Evolutionary conservation across 306 rosid species (phyloP).

Genomic region (Vicia villosa): DNA sequence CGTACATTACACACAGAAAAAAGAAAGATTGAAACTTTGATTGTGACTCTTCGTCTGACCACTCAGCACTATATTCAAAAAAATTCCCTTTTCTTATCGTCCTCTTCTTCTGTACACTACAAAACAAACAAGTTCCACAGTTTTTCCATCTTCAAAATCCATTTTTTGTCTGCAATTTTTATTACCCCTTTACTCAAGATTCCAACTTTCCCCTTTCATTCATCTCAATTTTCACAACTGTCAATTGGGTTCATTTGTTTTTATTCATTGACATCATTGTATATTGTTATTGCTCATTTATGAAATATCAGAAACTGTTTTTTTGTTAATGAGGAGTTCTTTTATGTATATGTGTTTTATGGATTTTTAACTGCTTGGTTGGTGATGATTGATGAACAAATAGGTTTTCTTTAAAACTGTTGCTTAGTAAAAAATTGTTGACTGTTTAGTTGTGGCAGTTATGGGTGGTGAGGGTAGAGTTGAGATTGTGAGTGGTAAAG

Average conservation of each 20-base stretch:
- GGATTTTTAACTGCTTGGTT: constrained; percentile 23
- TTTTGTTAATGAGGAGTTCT: no score
- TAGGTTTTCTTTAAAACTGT: constrained; percentile 25
- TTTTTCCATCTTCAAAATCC: constrained; percentile 42
- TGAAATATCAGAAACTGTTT: neutral
- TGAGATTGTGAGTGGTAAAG: constrained; percentile 73
- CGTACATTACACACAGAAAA: constrained; percentile 39
- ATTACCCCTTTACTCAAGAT: constrained; percentile 30
- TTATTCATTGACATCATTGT: neutral
- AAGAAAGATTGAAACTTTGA: constrained; percentile 35
- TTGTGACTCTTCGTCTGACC: constrained; percentile 31
- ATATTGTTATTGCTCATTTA: neutral
- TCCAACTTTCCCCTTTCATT: constrained; percentile 6
- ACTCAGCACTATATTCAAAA: constrained; percentile 52
- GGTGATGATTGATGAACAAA: constrained; percentile 20
- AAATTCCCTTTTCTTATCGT: constrained; percentile 43
- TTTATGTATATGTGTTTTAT: neutral
- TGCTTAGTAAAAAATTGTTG: constrained; percentile 33
- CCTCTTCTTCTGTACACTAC: constrained; percentile 30
- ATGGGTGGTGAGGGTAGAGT: constrained; percentile 74
- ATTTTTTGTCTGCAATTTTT: constrained; percentile 42
- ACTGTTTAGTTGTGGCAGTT: constrained; percentile 40
- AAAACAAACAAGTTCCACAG: constrained; percentile 7
- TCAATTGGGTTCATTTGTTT: neutral
- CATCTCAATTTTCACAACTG: constrained; percentile 19